Conservation (phyloP, 116 monocot genomes). For the Trichopus zeylanicus region DNA sequence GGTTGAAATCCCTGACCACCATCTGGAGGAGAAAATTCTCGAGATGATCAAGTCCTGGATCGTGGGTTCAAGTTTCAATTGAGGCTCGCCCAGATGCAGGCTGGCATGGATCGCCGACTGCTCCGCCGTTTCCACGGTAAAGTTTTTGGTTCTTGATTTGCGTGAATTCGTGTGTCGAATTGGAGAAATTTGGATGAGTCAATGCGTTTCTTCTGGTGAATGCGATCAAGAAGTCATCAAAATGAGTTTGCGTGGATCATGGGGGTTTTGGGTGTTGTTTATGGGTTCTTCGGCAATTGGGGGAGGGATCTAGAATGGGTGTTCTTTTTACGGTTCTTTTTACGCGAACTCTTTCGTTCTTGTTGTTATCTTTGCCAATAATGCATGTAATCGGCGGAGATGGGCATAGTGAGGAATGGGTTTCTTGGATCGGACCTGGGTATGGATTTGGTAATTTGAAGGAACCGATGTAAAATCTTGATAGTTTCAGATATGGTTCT, state of each 20-base stretch:
- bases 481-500: too few relatives aligned
- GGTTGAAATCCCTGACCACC: constrained; percentile 2
- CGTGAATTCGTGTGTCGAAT: neutral
- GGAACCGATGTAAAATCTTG: too few relatives aligned
- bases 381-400: too few relatives aligned
- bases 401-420: too few relatives aligned
- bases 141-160: neutral
- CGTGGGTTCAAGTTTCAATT: constrained; percentile 3
- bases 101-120: neutral
- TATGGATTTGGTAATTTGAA: too few relatives aligned
- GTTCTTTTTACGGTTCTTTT: too few relatives aligned
- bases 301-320: too few relatives aligned
- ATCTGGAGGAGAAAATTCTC: constrained; percentile 4
- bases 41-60: neutral
- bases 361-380: too few relatives aligned
- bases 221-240: neutral
- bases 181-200: neutral
- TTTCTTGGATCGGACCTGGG: too few relatives aligned
- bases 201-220: neutral
- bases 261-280: neutral
- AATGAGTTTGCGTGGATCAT: neutral
- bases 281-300: too few relatives aligned
- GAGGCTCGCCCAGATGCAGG: neutral
- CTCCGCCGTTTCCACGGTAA: neutral
- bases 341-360: too few relatives aligned